Conservation (phyloP, 306 rosid species). For the Vachellia pachyceras region DNA sequence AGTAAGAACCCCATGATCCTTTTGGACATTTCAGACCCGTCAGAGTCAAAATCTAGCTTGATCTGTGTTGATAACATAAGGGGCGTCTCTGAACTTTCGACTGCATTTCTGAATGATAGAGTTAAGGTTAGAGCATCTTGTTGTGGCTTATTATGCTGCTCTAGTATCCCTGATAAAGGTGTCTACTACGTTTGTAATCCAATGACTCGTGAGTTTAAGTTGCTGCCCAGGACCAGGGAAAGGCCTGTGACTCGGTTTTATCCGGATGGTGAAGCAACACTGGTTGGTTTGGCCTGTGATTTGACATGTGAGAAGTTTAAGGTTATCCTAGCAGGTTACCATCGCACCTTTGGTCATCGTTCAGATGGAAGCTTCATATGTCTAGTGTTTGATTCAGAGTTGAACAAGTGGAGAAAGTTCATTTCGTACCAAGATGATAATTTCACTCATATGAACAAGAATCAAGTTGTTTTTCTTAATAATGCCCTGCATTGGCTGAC, state of each 20-base stretch:
- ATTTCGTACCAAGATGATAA: slow-evolving; percentile 68
- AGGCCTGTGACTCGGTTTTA: slow-evolving; percentile 77
- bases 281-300: slow-evolving; percentile 79
- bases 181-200: slow-evolving; percentile 87
- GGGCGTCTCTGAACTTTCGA: slow-evolving; percentile 74
- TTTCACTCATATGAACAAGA: slow-evolving; percentile 84
- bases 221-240: slow-evolving; percentile 87
- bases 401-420: slow-evolving; percentile 82
- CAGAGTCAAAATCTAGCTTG: slow-evolving; percentile 62
- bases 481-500: slow-evolving; percentile 83
- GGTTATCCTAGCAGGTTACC: slow-evolving; percentile 71
- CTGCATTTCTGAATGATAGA: slow-evolving; percentile 73
- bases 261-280: slow-evolving; percentile 80
- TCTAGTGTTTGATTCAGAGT: slow-evolving; percentile 76
- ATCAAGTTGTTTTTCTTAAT: slow-evolving; percentile 76
- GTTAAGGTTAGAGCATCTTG: slow-evolving; percentile 82
- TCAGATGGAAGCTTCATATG: slow-evolving; percentile 80
- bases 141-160: slow-evolving; percentile 86
- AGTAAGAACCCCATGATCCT: slow-evolving; percentile 71
- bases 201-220: slow-evolving; percentile 70
- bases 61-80: slow-evolving; percentile 74
- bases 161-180: slow-evolving; percentile 84
- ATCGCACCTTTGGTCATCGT: slow-evolving; percentile 78
- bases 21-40: slow-evolving; percentile 70
- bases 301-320: slow-evolving; percentile 51